Evolutionary conservation across 768 basidiomycete species (phyloP).

Genomic region (Cyathus striatus): DNA sequence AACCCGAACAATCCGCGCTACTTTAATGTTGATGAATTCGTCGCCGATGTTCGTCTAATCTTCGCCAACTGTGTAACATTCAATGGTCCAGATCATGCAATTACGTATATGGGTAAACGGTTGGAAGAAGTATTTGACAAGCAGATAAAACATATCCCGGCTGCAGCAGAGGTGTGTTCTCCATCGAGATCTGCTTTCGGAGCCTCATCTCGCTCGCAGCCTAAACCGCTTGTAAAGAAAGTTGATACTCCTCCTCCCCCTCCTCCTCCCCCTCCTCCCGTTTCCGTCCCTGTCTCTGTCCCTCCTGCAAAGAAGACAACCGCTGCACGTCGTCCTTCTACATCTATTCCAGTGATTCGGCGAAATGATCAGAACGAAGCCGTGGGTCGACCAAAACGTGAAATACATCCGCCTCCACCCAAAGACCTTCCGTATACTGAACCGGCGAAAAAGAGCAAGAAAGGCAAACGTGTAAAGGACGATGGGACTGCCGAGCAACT

Average conservation of each 20-base stretch:
- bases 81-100: conserved; percentile 87
- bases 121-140: conserved; percentile 86
- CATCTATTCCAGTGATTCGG: conserved; percentile 78
- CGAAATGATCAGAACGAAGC: conserved; percentile 64
- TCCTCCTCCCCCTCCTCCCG: conserved; percentile 41
- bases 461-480: conserved; percentile 54
- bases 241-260: conserved; percentile 38
- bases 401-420: conserved; percentile 93
- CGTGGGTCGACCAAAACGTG: conserved; percentile 86
- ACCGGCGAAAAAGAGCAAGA: conserved; percentile 63
- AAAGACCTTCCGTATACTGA: conserved; percentile 87
- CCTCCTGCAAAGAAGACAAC: conserved; percentile 41
- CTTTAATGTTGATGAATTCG: conserved; percentile 70
- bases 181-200: conserved; percentile 1
- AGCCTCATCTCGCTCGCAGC: conserved; percentile 14
- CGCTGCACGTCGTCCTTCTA: conserved; percentile 64
- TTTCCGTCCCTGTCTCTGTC: conserved; percentile 32
- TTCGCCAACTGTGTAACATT: conserved; percentile 87
- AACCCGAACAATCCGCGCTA: conserved; percentile 77
- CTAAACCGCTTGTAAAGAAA: conserved; percentile 43
- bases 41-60: conserved; percentile 80
- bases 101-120: conserved; percentile 75
- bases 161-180: conserved; percentile 62
- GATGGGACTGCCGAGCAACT: conserved; percentile 79
- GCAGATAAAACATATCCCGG: conserved; percentile 78